Percentiles rank a stretch among this genome's conserved stretches.
Evolutionary conservation across 1,284 basidiomycete species (phyloP).

Genomic region (Phellopilus nigrolimitatus): DNA sequence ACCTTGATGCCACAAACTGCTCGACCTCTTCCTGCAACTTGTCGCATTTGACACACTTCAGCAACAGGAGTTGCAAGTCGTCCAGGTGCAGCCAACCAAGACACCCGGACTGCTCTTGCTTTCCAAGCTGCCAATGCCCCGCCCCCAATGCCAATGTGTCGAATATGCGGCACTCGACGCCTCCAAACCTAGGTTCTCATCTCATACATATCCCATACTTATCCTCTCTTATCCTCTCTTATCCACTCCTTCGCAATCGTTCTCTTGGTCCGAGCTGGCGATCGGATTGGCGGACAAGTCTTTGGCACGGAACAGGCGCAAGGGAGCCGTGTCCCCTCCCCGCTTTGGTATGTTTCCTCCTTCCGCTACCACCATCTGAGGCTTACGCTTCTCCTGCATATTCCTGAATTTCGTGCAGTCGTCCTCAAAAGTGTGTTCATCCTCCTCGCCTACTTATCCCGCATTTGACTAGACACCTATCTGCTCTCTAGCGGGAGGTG

Average conservation of each 20-base stretch:
- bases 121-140: constrained; percentile 44
- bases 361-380: constrained; percentile 23
- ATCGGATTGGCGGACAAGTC: constrained; percentile 13
- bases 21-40: no score
- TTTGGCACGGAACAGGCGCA: constrained; percentile 13
- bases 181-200: neutral
- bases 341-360: constrained; percentile 16
- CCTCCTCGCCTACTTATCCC: constrained; percentile 1
- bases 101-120: constrained; percentile 67
- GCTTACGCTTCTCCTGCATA: constrained; percentile 28
- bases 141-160: neutral
- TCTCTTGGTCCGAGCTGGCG: constrained; percentile 15
- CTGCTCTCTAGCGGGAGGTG: constrained; percentile 58
- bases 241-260: neutral
- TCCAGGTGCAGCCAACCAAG: constrained; percentile 57
- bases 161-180: neutral
- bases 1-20: no score
- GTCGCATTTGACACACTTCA: no score
- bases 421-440: constrained; percentile 65
- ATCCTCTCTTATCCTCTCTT: neutral
- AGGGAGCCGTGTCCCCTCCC: constrained; percentile 4
- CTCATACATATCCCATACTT: neutral
- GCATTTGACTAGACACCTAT: constrained; percentile 6
- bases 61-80: no score
- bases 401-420: constrained; percentile 69